phyloP scores from a whole-genome alignment of 495 filamentous ascomycete species.

The Trichoderma orchidacearum region DNA sequence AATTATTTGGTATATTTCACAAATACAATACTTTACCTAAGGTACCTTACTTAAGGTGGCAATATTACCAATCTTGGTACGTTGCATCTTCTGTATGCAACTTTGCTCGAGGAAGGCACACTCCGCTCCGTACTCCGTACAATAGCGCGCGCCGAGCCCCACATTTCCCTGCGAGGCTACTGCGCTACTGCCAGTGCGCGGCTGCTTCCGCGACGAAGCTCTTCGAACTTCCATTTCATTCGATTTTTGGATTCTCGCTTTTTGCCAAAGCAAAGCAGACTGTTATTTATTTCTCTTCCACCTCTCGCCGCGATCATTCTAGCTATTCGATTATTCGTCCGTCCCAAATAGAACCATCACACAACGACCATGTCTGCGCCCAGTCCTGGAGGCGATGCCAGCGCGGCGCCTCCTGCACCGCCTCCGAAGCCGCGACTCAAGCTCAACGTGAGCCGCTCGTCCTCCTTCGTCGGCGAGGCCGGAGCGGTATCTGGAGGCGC shows the following conservation, averaged over 20 bases:
- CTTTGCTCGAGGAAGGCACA: too few species aligned
- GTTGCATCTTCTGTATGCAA: too few species aligned
- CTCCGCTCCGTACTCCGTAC: too few species aligned
- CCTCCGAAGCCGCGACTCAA: conserved; percentile 2
- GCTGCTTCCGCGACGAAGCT: neutral
- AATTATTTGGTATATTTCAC: too few species aligned
- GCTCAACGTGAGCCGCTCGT: conserved; percentile 2
- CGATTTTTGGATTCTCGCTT: neutral
- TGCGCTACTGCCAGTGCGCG: neutral
- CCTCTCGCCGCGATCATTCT: neutral
- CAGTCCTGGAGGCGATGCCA: neutral
- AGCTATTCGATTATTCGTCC: neutral
- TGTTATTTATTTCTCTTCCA: neutral
- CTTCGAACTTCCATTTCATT: neutral
- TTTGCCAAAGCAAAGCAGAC: neutral
- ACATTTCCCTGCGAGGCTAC: neutral
- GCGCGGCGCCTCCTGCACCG: neutral
- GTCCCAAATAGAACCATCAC: neutral
- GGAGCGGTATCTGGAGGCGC: neutral
- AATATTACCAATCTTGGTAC: too few species aligned
- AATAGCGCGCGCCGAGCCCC: neutral
- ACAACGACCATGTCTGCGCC: neutral
- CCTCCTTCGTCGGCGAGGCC: neutral
- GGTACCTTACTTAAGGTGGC: too few species aligned
- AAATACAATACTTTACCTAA: too few species aligned